Base-by-base conservation (phyloP, 768 basidiomycete genomes). In the Auriscalpium orientale region DNA sequence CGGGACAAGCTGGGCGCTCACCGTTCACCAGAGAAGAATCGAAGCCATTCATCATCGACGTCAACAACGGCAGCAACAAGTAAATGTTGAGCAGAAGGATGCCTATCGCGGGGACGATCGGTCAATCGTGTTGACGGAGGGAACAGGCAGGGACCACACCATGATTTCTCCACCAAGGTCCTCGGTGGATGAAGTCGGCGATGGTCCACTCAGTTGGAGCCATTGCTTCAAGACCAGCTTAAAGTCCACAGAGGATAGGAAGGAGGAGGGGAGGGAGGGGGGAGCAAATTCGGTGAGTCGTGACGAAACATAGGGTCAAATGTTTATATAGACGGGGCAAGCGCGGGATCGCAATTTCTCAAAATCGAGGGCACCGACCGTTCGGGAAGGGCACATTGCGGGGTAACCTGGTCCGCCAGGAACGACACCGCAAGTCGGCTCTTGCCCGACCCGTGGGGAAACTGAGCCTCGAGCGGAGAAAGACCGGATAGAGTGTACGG, bases 1-100 rank as follows among this genome's bases (percentile, higher is more conserved):
- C n/a, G n/a, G 13, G 20, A 4, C 33, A 6, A 48, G 34, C 43
- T 33, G 20, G 10, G 5, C 46, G 21, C 64, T n/a, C 38, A 72
- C 75, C 76, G 62, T 85, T 86, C 15, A 85, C 74, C 46, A 85
- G 68, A n/a, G 84, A 85, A 4, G 82, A 81, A 65, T 87, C 83
- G 50, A 84, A 76, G 22, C 87, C 86, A 68, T 86, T 87, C 49
- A 79, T 78, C 13, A 78, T 71, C 16, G 84, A 79, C 15, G 85
- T 85, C 55, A 87, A 68, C n/a, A 88, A 72, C 2, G 85, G 83
- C 15, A 87, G 70, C 15, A 82, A 54, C 35, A 87, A 72, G 61
- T 76, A 81, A 6, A 85, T 55, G 66, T 85, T 86, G 40, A 85
- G 68, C 49, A 76, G 54, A 33, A 84, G 68, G 47, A 86, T 78